phyloP scores from a whole-genome alignment of 345 rosid species.

The Murraya koenigii region DNA sequence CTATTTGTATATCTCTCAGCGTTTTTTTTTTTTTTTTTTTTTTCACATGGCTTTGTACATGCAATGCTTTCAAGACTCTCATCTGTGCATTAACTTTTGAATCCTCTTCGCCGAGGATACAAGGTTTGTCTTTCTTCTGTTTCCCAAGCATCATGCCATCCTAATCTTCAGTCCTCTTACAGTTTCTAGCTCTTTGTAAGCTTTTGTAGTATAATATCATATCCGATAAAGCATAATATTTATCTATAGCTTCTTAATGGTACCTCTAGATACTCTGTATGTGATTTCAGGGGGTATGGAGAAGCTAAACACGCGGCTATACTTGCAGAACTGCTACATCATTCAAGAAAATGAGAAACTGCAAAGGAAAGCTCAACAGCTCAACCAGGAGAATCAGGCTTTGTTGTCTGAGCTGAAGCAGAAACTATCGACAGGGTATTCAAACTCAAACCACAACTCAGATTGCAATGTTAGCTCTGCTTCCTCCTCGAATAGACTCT shows the following conservation, averaged over 20 bases:
- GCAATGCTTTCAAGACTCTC: too few species aligned
- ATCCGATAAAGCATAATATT: too few species aligned
- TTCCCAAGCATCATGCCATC: background rate
- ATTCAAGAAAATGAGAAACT: conserved; percentile 46
- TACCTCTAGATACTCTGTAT: background rate
- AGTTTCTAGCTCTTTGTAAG: background rate
- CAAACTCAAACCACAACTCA: conserved; percentile 6
- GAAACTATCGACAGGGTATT: conserved; percentile 26
- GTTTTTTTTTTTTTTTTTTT: background rate
- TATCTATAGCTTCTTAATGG: too few species aligned
- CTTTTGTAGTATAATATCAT: too few species aligned
- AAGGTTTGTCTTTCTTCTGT: conserved; percentile 1
- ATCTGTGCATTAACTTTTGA: background rate
- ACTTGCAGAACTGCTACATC: conserved; percentile 44
- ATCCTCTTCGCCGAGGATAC: background rate
- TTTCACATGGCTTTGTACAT: too few species aligned
- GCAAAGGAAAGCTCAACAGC: conserved; percentile 46
- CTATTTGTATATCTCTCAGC: background rate
- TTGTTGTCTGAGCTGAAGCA: conserved; percentile 34
- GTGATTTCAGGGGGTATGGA: conserved; percentile 37
- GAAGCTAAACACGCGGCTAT: conserved; percentile 38
- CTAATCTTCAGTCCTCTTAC: background rate
- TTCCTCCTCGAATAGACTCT: conserved; percentile 7
- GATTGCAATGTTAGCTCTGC: conserved; percentile 16
- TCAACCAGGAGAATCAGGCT: conserved; percentile 48